Percentiles rank a stretch among this genome's conserved stretches.
Evolutionary conservation across 83 land plant genomes (phyloP).

Genomic region (Picea abies): DNA sequence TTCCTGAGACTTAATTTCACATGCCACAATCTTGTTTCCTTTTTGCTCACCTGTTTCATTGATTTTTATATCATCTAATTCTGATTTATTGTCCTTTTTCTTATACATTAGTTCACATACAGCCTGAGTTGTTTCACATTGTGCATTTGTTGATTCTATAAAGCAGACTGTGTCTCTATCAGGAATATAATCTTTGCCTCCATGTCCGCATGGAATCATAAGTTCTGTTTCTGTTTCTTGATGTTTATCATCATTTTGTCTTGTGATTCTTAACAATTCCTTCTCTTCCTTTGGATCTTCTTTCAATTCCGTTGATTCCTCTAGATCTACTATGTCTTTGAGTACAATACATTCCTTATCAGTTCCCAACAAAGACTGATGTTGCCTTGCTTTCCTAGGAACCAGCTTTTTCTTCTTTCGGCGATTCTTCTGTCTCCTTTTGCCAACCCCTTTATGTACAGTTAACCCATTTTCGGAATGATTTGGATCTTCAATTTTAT

Average conservation of each 20-base stretch:
- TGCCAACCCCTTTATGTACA: neutral
- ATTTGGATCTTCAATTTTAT: neutral
- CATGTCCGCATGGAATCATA: neutral
- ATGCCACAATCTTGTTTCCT: conserved; percentile 39
- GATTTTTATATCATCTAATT: neutral
- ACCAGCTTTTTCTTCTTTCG: conserved; percentile 9
- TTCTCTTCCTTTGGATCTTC: neutral
- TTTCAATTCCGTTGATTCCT: neutral
- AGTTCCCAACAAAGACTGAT: neutral
- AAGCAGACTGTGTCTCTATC: neutral
- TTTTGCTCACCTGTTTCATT: conserved; percentile 34
- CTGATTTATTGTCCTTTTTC: neutral
- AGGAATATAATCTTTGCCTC: neutral
- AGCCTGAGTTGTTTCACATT: neutral
- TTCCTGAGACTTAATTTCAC: conserved; percentile 12
- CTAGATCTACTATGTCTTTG: neutral
- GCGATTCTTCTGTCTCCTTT: conserved; percentile 17
- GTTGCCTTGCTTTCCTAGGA: neutral
- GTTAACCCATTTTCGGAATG: neutral
- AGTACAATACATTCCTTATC: neutral
- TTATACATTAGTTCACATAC: neutral
- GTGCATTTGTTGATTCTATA: neutral
- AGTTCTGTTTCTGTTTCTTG: neutral
- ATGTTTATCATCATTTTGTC: neutral
- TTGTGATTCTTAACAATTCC: neutral